Evolutionary conservation across 2,329 filamentous ascomycete genomes (phyloP).

Genomic region (Aspergillus caelatus): DNA sequence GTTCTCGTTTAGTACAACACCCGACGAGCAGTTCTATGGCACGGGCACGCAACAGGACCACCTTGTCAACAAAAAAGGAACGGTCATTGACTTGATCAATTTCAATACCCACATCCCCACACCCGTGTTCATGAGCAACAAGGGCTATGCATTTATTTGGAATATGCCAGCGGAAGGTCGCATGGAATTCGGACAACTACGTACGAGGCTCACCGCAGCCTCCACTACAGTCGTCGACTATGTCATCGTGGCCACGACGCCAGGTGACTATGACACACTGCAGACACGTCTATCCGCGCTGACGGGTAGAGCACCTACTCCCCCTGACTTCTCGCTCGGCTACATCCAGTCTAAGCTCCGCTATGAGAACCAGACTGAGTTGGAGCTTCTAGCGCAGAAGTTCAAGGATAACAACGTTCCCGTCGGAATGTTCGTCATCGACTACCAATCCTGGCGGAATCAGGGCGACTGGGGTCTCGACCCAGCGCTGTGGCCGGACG

Average conservation of each 20-base stretch:
- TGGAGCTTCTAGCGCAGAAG: conserved; percentile 59
- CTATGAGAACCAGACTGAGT: conserved; percentile 65
- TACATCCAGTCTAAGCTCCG: conserved; percentile 69
- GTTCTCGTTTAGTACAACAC: conserved; percentile 40
- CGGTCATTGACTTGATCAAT: conserved; percentile 63
- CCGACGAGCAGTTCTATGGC: conserved; percentile 61
- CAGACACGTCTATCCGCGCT: conserved; percentile 55
- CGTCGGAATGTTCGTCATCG: conserved; percentile 64
- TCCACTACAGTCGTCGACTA: conserved; percentile 61
- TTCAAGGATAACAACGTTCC: conserved; percentile 58
- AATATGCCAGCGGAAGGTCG: conserved; percentile 64
- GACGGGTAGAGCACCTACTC: conserved; percentile 61
- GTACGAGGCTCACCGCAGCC: conserved; percentile 60
- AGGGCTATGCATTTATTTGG: conserved; percentile 65
- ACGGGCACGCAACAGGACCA: conserved; percentile 69
- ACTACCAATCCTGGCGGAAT: conserved; percentile 66
- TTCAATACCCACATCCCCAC: conserved; percentile 67
- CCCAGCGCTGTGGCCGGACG: conserved; percentile 62
- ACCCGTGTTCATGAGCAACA: conserved; percentile 60
- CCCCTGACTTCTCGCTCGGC: conserved; percentile 66
- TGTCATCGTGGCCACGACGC: conserved; percentile 57
- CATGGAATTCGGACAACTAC: conserved; percentile 60
- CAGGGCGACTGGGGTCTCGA: conserved; percentile 70
- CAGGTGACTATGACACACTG: conserved; percentile 55
- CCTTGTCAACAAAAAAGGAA: conserved; percentile 61